Conservation (phyloP, 108 stramenopile genomes). For the Nitzschia sp. region DNA sequence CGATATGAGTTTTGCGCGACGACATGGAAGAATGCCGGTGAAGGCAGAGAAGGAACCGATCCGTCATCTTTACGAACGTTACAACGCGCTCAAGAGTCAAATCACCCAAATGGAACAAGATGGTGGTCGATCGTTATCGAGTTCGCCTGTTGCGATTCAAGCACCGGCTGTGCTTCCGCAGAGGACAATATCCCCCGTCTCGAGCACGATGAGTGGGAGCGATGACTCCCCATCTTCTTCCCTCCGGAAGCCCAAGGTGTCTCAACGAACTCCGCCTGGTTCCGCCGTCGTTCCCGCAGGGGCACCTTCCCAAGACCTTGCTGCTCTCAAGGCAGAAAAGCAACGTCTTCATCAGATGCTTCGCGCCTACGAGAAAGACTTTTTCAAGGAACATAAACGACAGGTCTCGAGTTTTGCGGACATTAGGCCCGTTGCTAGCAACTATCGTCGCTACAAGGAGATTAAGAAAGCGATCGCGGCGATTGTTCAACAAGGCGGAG, state of each 20-base stretch:
- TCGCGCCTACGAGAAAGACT: slow-evolving; percentile 87
- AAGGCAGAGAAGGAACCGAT: slow-evolving; percentile 99
- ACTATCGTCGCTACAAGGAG: slow-evolving; percentile 92
- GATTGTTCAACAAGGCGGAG: slow-evolving; percentile 45
- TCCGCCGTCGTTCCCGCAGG: slow-evolving; percentile 15
- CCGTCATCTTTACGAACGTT: slow-evolving; percentile 92
- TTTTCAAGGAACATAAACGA: slow-evolving; percentile 79
- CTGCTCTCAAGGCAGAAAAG: slow-evolving; percentile 80
- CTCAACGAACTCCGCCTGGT: slow-evolving; percentile 21
- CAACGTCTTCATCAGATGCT: slow-evolving; percentile 86
- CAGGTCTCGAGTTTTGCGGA: slow-evolving; percentile 91
- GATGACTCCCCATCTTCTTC: slow-evolving; percentile 18
- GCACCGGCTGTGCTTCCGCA: slow-evolving; percentile 41
- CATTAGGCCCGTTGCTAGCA: slow-evolving; percentile 89
- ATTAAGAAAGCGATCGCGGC: slow-evolving; percentile 85
- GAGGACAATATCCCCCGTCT: slow-evolving; percentile 25
- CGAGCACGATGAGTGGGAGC: slow-evolving; percentile 12
- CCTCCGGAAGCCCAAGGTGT: slow-evolving; percentile 14
- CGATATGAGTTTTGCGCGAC: slow-evolving; percentile 85
- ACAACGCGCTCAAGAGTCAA: slow-evolving; percentile 89
- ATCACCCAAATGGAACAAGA: slow-evolving; percentile 73
- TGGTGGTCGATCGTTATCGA: slow-evolving; percentile 41
- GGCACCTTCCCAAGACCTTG: slow-evolving; percentile 60
- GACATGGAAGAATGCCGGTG: slow-evolving; percentile 90
- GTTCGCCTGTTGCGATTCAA: slow-evolving; percentile 12